Conservation (phyloP, 2,329 filamentous ascomycete species). For the Microdochium nivale region DNA sequence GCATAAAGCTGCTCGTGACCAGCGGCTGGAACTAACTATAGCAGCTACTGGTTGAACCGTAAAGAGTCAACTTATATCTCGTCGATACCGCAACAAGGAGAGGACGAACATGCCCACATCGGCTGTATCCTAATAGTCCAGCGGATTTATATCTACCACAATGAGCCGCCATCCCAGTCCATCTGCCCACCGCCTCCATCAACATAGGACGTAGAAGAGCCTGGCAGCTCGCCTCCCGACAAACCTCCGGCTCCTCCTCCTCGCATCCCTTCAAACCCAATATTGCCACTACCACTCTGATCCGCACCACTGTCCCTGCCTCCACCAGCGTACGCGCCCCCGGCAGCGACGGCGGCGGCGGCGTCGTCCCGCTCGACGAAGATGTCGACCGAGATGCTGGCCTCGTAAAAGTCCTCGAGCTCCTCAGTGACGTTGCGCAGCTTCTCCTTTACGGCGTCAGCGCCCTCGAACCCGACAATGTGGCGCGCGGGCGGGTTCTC, state of each 20-base stretch:
- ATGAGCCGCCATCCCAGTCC: neutral
- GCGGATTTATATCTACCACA: neutral
- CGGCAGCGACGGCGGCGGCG: no score
- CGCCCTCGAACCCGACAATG: slow-evolving; percentile 86
- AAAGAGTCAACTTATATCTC: no score
- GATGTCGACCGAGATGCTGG: slow-evolving; percentile 78
- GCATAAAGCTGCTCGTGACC: no score
- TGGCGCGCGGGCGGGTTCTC: slow-evolving; percentile 92
- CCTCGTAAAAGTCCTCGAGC: slow-evolving; percentile 89
- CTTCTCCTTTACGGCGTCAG: slow-evolving; percentile 86
- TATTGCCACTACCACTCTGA: neutral
- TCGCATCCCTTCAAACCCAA: neutral
- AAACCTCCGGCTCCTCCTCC: neutral
- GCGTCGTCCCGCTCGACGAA: slow-evolving; percentile 40
- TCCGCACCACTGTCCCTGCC: neutral
- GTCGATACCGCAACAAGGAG: no score
- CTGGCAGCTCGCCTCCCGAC: neutral
- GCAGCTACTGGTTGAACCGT: no score
- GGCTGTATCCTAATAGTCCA: neutral
- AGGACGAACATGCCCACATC: no score
- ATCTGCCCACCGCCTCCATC: neutral
- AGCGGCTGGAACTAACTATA: no score
- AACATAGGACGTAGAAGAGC: neutral
- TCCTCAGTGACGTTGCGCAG: slow-evolving; percentile 94
- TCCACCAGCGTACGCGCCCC: neutral